Evolutionary conservation across 768 basidiomycete species (phyloP), one percentile per base, ranked within the genome.

Genomic region (Chalciporus sphaerocephalus): DNA sequence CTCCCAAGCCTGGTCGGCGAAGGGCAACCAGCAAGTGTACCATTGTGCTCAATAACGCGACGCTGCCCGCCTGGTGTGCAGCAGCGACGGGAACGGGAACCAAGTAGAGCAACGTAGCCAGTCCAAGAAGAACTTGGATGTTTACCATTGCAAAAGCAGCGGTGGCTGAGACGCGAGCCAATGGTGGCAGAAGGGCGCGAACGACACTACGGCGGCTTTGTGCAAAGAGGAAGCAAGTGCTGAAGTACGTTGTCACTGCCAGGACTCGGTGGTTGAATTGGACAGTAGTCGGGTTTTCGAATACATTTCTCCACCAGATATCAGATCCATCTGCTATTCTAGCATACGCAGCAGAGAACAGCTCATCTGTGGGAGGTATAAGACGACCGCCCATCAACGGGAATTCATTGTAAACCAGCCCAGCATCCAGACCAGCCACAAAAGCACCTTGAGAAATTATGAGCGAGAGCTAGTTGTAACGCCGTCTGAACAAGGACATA

Each of bases 341-440:
- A 6, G 92, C 80, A 63, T 96, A 98, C 6, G 73, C 70, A 1
- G 75, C 60, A 21, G 88, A 82, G 61, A 94, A 80, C 20, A 99
- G 76, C 64, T 98, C 96, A 28, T 84, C 78, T 6, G 71, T 50
- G 0, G 93, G 92, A 3, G 96, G 96, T 4, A 80, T 77, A 13
- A 97, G 65, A 13, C 82, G 76, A 6, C 87, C 93, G 28, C 92
- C 95, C 95, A 99, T 99, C 5, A 86, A 68, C 0, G 96, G 96
- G 70, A 96, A 99, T 60, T 98, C 95, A 61, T 99, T 99, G 69
- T 98, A 98, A n/a, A 93, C 64, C 43, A 99, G 68, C 12, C 96
- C 96, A 1, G 96, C 96, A 63, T 99, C 96, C 34, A 99, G 74
- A 12, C 96, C 96, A 28, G 96, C 96, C 22, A 99, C 96, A 57